These are phyloP conservation scores for Vigna angularis DNA, from an alignment of 306 rosid genomes.

Conservation along the genomic window DNA sequence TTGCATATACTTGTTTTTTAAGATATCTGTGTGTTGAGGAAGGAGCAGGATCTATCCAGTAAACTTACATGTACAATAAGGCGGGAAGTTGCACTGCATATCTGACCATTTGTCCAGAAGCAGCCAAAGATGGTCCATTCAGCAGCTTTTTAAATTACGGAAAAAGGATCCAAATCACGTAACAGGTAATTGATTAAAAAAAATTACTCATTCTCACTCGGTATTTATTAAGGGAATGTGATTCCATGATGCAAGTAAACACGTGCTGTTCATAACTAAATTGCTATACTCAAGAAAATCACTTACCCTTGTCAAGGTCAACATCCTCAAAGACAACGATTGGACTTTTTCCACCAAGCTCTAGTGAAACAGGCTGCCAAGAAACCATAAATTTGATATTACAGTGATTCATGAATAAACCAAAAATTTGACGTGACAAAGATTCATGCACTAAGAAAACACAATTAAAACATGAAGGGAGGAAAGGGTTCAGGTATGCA, in stretches of 20 bases:
- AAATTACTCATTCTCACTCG: slow-evolving; percentile 21
- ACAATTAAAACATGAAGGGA: slow-evolving; percentile 14
- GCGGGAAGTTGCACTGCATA: slow-evolving; percentile 99
- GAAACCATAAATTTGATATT: slow-evolving; percentile 42
- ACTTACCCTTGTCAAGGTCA: slow-evolving; percentile 96
- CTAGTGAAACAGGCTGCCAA: slow-evolving; percentile 91
- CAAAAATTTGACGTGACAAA: slow-evolving; percentile 18
- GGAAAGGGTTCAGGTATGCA: neutral
- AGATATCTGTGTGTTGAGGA: slow-evolving; percentile 22
- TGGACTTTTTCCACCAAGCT: slow-evolving; percentile 98
- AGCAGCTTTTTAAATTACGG: slow-evolving; percentile 74
- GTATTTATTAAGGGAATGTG: neutral
- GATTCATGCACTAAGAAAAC: slow-evolving; percentile 30
- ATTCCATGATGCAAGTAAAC: slow-evolving; percentile 19
- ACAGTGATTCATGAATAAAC: slow-evolving; percentile 26
- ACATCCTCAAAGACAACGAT: slow-evolving; percentile 92
- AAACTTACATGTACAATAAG: slow-evolving; percentile 85
- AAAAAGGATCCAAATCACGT: slow-evolving; percentile 24
- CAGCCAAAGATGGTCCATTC: slow-evolving; percentile 93
- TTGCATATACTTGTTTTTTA: slow-evolving; percentile 3
- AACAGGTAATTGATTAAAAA: slow-evolving; percentile 34
- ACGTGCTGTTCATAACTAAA: slow-evolving; percentile 29
- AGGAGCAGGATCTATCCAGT: slow-evolving; percentile 28
- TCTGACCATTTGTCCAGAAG: slow-evolving; percentile 99
- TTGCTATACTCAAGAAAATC: slow-evolving; percentile 32